Evolutionary conservation across 2,329 filamentous ascomycete species (phyloP).

Genomic region (Paradendryphiella salina): DNA sequence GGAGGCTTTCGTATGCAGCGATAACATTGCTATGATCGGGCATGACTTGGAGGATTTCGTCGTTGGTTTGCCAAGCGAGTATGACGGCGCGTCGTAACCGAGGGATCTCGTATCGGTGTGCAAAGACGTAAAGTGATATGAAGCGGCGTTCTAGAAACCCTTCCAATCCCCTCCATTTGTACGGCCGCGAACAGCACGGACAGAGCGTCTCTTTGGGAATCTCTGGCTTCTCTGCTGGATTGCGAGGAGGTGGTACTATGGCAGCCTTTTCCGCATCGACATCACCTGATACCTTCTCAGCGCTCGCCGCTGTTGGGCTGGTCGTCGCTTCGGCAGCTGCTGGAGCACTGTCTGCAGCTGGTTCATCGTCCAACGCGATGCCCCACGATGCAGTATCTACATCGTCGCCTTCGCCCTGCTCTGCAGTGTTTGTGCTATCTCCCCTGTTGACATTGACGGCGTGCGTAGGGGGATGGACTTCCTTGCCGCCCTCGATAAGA

Average conservation of each 20-base stretch:
- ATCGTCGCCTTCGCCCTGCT: constrained; percentile 33
- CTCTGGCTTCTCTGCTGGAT: constrained; percentile 40
- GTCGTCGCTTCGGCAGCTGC: constrained; percentile 14
- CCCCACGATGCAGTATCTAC: constrained; percentile 44
- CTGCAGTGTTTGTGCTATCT: constrained; percentile 17
- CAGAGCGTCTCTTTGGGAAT: constrained; percentile 43
- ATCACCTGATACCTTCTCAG: constrained; percentile 40
- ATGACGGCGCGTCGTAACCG: constrained; percentile 39
- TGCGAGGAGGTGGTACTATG: constrained; percentile 31
- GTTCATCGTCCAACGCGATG: constrained; percentile 40
- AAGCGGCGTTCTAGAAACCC: constrained; percentile 44
- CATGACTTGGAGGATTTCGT: constrained; percentile 44
- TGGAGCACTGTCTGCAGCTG: constrained; percentile 15
- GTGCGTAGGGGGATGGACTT: constrained; percentile 36
- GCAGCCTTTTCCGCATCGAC: constrained; percentile 31
- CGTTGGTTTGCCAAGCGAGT: constrained; percentile 43
- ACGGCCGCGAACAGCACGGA: constrained; percentile 42
- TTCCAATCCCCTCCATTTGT: constrained; percentile 45
- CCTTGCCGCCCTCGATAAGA: constrained; percentile 43
- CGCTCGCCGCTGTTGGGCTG: constrained; percentile 21
- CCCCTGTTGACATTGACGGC: constrained; percentile 28
- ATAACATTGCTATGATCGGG: constrained; percentile 46
- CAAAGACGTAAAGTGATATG: constrained; percentile 42
- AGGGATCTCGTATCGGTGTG: constrained; percentile 40
- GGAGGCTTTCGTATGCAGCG: constrained; percentile 38